A percentile compares a stretch with the other conserved stretches of the same genome.
phyloP scores from a whole-genome alignment of 1,139 yeast species.

The Taphrina communis region DNA sequence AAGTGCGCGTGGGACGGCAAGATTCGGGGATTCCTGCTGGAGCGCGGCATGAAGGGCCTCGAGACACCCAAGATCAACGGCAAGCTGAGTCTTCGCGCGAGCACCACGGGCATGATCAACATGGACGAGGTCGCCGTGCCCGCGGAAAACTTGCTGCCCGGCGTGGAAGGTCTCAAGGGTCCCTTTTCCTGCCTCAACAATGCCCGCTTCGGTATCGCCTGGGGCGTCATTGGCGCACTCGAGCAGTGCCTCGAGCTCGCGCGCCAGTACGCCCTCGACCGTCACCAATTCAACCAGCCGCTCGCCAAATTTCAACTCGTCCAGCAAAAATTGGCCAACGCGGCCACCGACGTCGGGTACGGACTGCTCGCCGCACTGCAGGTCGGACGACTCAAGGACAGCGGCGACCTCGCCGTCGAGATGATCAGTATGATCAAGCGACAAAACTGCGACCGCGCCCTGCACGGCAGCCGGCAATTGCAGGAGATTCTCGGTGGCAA shows the following conservation, averaged over 20 bases:
- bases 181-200: constrained; percentile 57
- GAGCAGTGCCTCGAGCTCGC: constrained; percentile 55
- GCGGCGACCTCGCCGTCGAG: constrained; percentile 54
- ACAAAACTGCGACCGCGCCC: constrained; percentile 56
- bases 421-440: constrained; percentile 57
- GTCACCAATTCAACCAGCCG: constrained; percentile 55
- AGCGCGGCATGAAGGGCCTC: constrained; percentile 52
- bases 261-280: constrained; percentile 54
- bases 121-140: constrained; percentile 58
- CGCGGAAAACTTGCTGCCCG: constrained; percentile 55
- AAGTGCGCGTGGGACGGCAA: constrained; percentile 54
- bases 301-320: constrained; percentile 55
- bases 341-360: constrained; percentile 55
- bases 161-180: constrained; percentile 55
- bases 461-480: constrained; percentile 52
- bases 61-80: constrained; percentile 55
- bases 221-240: constrained; percentile 58
- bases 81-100: constrained; percentile 55
- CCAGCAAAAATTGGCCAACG: constrained; percentile 57
- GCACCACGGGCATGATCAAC: constrained; percentile 57
- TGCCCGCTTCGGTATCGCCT: constrained; percentile 57
- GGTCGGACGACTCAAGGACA: constrained; percentile 56
- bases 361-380: constrained; percentile 55
- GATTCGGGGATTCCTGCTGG: constrained; percentile 56
- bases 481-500: constrained; percentile 59